Percentiles rank a stretch among this genome's conserved stretches.
phyloP scores from a whole-genome alignment of 352 stramenopile genomes.

The Globisporangium middletonii region DNA sequence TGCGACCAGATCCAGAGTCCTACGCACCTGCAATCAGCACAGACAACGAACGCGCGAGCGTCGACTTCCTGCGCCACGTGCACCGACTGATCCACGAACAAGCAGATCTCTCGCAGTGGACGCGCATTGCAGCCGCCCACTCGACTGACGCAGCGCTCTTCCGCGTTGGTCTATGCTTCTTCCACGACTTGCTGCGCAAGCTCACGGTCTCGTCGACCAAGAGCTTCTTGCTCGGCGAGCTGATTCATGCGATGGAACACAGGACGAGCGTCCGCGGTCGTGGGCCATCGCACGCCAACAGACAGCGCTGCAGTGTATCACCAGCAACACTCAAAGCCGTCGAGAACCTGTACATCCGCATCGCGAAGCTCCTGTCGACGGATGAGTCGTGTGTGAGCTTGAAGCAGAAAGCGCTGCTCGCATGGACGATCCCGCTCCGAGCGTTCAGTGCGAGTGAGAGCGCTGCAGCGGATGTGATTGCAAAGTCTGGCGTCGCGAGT shows the following conservation, averaged over 20 bases:
- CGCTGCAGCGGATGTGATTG: slow-evolving; percentile 10
- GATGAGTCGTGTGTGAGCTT: slow-evolving; percentile 27
- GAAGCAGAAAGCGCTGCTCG: slow-evolving; percentile 39
- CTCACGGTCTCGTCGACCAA: slow-evolving; percentile 38
- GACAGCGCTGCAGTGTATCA: background rate
- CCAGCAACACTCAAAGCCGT: slow-evolving; percentile 16
- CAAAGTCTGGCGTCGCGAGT: slow-evolving; percentile 12
- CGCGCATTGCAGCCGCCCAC: slow-evolving; percentile 7
- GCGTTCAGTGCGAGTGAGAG: slow-evolving; percentile 3
- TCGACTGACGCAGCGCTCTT: slow-evolving; percentile 16
- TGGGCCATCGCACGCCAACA: background rate
- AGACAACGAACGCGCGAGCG: background rate
- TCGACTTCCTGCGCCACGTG: slow-evolving; percentile 6
- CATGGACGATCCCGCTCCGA: slow-evolving; percentile 20
- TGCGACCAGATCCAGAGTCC: background rate
- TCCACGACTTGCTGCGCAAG: slow-evolving; percentile 50
- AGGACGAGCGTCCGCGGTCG: background rate
- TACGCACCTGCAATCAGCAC: background rate
- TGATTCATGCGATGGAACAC: slow-evolving; percentile 8
- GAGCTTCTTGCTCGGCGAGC: slow-evolving; percentile 30
- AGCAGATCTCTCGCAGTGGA: slow-evolving; percentile 5
- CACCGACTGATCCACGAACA: slow-evolving; percentile 16
- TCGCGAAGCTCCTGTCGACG: slow-evolving; percentile 34
- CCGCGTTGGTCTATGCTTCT: slow-evolving; percentile 30
- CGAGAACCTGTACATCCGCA: slow-evolving; percentile 52